Base-by-base conservation (phyloP, 441 rosid genomes). In the Gossypium gossypioides region DNA sequence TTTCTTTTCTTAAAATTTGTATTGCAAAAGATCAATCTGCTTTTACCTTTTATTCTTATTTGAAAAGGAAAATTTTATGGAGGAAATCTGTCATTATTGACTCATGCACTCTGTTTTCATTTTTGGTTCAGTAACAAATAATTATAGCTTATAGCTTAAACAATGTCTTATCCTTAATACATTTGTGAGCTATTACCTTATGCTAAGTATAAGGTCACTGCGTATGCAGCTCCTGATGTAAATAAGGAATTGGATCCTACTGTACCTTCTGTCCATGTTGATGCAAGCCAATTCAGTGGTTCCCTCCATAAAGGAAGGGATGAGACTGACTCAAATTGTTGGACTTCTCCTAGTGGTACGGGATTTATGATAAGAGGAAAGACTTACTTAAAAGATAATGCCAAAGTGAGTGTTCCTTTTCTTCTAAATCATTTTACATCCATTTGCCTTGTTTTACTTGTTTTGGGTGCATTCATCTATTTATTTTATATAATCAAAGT, bases 291-390 rank as follows among this genome's bases (percentile, higher is more conserved):
- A 75, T 86, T 90, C 81, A 80, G 81, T 34, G 84, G 94, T 73
- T 84, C 95, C 81, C 76, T 93, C 78, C 84, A 61, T 70, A 83
- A 81, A 75, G 96, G 85, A 72, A 86, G 74, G 80, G 86, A 85
- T 59, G 89, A 86, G 74, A 82, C 79, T 72, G 98, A 88, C 79
- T 81, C 95, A 72, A 84, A 86, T 81, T 96, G 98, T 87, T 96
- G 99, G 99, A 76, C 81, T 66, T 86, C 91, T 84, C 96, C 99
- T 9, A 86, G 86, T 82, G 96, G 98, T 64, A 82, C 67, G 73
- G 97, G 98, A 25, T 96, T 93, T 85, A 89, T 86, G 97, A 87
- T 96, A 71, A 83, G 99, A 82, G 99, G 99, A 79, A 91, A 88
- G 84, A 87, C 90, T 71, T 96, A 96, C 80, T 83, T 96, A 57